Conservation (phyloP, 768 basidiomycete genomes). For the Amanita thiersii region DNA sequence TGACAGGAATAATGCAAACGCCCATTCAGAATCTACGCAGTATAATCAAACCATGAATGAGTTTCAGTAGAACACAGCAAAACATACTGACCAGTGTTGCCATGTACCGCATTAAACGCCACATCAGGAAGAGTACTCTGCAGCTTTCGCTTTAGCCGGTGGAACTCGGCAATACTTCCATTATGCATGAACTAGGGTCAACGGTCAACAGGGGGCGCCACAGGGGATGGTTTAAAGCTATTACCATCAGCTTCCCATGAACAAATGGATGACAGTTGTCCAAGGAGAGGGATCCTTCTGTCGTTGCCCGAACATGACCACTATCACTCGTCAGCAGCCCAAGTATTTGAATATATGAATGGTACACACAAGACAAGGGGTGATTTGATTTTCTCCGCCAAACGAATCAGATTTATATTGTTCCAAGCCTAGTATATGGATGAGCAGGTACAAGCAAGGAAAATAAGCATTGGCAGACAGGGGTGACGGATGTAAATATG, state of each 20-base stretch:
- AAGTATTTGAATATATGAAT: background rate
- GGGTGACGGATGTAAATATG: conserved; percentile 92
- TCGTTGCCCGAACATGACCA: conserved; percentile 91
- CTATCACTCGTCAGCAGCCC: conserved; percentile 24
- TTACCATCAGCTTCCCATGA: conserved; percentile 86
- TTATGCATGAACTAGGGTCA: conserved; percentile 92
- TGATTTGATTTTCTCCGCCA: conserved; percentile 96
- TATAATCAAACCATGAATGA: background rate
- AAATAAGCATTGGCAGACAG: conserved; percentile 38
- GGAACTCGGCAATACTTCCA: conserved; percentile 85
- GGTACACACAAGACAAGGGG: conserved; percentile 84
- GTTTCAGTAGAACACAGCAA: background rate
- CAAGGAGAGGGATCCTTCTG: conserved; percentile 82
- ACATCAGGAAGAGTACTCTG: conserved; percentile 74
- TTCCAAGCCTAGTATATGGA: conserved; percentile 83
- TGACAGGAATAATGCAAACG: conserved; percentile 86
- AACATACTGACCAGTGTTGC: conserved; percentile 69
- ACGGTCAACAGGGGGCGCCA: too few species aligned
- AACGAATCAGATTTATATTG: conserved; percentile 83
- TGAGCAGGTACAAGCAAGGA: background rate
- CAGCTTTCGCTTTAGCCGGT: conserved; percentile 69
- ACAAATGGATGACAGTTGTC: conserved; percentile 96
- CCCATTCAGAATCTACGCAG: conserved; percentile 96
- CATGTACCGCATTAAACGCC: conserved; percentile 80
- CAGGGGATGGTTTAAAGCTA: conserved; percentile 2